These are phyloP conservation scores for Chrysoporthe deuterocubensis DNA, from an alignment of 2,329 filamentous ascomycete species.

Conservation along the genomic window DNA sequence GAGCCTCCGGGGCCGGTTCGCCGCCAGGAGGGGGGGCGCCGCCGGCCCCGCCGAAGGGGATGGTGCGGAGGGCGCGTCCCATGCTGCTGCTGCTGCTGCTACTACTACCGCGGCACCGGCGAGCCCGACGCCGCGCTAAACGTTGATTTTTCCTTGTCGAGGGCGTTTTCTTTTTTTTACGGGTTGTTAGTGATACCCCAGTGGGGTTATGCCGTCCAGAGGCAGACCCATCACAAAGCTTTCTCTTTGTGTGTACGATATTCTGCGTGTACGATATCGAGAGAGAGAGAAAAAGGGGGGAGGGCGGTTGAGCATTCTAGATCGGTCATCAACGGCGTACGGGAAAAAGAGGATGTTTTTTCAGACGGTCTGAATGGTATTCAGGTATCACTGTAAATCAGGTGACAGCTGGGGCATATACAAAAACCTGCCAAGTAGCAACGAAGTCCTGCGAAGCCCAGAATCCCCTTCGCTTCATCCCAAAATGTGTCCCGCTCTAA, in stretches of 20 bases:
- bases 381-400: background rate
- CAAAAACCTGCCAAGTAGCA: background rate
- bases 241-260: background rate
- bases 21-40: conserved; percentile 13
- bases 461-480: background rate
- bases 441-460: background rate
- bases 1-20: conserved; percentile 39
- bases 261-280: background rate
- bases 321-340: background rate
- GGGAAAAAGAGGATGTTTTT: background rate
- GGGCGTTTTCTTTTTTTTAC: background rate
- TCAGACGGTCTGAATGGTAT: background rate
- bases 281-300: background rate
- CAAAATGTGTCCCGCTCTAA: background rate
- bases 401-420: background rate
- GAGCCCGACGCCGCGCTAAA: conserved; percentile 10
- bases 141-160: background rate
- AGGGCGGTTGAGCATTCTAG: background rate
- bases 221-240: background rate
- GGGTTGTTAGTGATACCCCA: background rate
- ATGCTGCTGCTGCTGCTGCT: background rate
- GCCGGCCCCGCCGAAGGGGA: background rate
- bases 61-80: conserved; percentile 13
- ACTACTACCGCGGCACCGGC: background rate
- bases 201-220: background rate